Base-by-base conservation (phyloP, 2,329 filamentous ascomycete species). In the Ophioceras dolichostomum region DNA sequence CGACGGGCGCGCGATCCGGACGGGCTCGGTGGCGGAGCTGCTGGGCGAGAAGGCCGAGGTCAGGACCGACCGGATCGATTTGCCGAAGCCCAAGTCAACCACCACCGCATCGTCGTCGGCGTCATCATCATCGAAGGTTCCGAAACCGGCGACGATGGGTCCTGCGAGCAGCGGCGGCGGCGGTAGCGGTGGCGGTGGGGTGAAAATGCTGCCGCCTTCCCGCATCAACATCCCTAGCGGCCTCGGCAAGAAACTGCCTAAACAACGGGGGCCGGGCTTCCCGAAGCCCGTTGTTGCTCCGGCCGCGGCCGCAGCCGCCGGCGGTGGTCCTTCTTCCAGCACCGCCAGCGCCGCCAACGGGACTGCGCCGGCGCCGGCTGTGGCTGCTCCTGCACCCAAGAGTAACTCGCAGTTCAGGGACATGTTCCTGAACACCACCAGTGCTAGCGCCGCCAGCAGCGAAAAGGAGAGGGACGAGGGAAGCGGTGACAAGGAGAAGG, bases 1-100 rank as follows among this genome's bases (percentile, higher is more conserved):
- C 32, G 67, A 64, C 33, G 70, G 66, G 3, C 60, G 62, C 26
- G 69, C 60, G 39, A 58, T 82, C 18, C 67, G 64, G 13, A 73
- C 67, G 0, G 77, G 74, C 7, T 61, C 64, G 3, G 51, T 69
- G 17, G 62, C 66, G 12, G 70, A 79, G 41, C 56, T 81, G 19
- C 70, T 73, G 39, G 60, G 61, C 18, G 58, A 67, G 36, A 72
- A 65, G 46, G 61, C 56, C 1, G 64, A 67, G 44, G 56, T 59
- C 24, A 60, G 57, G 36, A 55, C 56, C n/a, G 60, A 64, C 43
- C 55, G 56, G 9, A 56, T 65, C 17, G 59, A 61, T 43, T 51
- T 56, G 47, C 53, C 59, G 46, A 43, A 57, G 46, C 38, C 41
- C 51, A 34, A 41, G 43, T 41, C 46, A 47, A 47, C 33, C 45